Conservation (phyloP, 2,329 filamentous ascomycete genomes). For the Hypoxylon sp. region DNA sequence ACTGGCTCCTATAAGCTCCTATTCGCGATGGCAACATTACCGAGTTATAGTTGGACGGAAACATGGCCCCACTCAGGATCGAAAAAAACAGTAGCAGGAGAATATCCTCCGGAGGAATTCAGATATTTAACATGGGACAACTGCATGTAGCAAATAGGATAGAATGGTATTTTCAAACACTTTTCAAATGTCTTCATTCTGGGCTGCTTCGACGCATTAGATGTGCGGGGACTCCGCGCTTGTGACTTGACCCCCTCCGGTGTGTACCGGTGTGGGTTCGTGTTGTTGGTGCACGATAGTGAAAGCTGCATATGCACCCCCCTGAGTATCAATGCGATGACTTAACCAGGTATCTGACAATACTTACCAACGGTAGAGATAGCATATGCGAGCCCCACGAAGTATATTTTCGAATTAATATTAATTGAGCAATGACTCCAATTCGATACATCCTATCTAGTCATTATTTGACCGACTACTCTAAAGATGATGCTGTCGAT, state of each 20-base stretch:
- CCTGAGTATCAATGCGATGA: background rate
- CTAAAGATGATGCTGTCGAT: background rate
- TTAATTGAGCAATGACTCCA: background rate
- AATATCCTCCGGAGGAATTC: background rate
- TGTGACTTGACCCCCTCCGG: background rate
- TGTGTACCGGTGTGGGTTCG: background rate
- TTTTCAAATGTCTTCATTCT: background rate
- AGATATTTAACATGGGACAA: background rate
- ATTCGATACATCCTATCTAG: too few species aligned
- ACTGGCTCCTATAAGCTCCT: background rate
- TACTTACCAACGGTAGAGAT: background rate
- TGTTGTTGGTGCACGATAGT: conserved; percentile 5
- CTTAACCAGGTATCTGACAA: background rate
- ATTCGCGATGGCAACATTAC: background rate
- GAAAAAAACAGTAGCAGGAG: background rate
- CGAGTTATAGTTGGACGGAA: background rate
- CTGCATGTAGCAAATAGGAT: background rate
- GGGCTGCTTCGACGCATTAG: background rate
- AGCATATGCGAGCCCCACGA: background rate
- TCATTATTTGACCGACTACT: background rate
- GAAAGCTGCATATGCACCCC: conserved; percentile 6
- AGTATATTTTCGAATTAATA: background rate
- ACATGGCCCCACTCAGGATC: background rate
- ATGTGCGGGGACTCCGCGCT: background rate
- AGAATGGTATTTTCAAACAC: background rate